These are phyloP conservation scores for Lachnellula hyalina DNA, from an alignment of 2,329 filamentous ascomycete genomes.

Conservation along the genomic window DNA sequence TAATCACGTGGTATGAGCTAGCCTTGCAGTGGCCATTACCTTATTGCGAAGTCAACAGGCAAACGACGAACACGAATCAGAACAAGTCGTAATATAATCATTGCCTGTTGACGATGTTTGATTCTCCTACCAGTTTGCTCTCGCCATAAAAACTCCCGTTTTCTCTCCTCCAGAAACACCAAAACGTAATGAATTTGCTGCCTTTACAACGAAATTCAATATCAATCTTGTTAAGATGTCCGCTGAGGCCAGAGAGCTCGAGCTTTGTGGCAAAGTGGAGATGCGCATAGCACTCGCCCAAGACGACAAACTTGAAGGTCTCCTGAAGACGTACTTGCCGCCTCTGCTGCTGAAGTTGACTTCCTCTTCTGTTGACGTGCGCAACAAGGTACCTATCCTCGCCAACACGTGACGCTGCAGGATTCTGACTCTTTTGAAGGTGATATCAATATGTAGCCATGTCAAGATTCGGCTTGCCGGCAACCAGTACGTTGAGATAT, in stretches of 20 bases:
- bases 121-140: neutral
- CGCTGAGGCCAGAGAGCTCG: constrained; percentile 53
- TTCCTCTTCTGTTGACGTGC: constrained; percentile 59
- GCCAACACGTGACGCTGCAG: constrained; percentile 1
- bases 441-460: constrained; percentile 67
- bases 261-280: constrained; percentile 77
- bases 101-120: neutral
- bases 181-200: constrained; percentile 7
- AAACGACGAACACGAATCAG: neutral
- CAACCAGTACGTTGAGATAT: constrained; percentile 28
- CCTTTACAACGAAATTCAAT: neutral
- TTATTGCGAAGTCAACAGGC: neutral
- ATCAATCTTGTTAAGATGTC: constrained; percentile 9
- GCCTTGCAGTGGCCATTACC: neutral
- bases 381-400: constrained; percentile 57
- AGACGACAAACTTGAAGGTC: constrained; percentile 73
- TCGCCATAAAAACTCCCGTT: neutral
- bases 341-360: constrained; percentile 81
- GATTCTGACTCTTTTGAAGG: constrained; percentile 33
- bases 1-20: neutral
- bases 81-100: constrained; percentile 1
- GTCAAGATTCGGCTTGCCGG: constrained; percentile 51
- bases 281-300: constrained; percentile 69
- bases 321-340: constrained; percentile 73
- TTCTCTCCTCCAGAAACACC: neutral